These are phyloP conservation scores for Musa schizocarpa DNA, from an alignment of 176 grass and related monocot species.

Conservation along the genomic window DNA sequence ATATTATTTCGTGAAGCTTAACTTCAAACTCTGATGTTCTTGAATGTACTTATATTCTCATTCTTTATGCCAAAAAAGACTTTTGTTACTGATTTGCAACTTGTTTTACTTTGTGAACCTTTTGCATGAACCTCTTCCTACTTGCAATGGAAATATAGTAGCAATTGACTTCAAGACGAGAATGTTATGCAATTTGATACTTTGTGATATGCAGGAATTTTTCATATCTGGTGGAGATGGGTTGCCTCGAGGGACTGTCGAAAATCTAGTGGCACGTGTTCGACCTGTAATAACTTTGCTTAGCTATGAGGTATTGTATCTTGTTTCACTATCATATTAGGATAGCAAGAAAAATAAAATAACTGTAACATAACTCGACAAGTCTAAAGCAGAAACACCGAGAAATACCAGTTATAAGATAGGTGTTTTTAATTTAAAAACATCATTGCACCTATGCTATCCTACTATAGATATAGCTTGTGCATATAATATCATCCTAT, in stretches of 20 bases:
- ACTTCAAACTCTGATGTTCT: background rate
- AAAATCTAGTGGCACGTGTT: slow-evolving; percentile 68
- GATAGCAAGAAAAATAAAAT: background rate
- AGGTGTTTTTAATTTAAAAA: background rate
- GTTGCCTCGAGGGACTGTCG: slow-evolving; percentile 94
- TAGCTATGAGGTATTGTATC: slow-evolving; percentile 63
- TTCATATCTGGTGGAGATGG: slow-evolving; percentile 99
- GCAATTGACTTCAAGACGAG: too few species aligned
- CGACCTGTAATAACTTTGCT: slow-evolving; percentile 85
- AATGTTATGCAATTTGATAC: background rate
- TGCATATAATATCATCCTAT: background rate
- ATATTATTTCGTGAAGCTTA: background rate
- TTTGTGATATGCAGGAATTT: slow-evolving; percentile 61
- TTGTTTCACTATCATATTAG: background rate
- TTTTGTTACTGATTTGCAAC: too few species aligned
- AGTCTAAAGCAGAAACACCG: background rate
- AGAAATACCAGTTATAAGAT: background rate
- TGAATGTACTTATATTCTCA: too few species aligned
- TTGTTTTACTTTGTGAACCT: too few species aligned
- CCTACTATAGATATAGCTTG: background rate
- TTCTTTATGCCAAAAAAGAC: too few species aligned
- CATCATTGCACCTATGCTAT: background rate
- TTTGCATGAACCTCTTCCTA: too few species aligned
- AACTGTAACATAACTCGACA: background rate
- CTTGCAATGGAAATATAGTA: too few species aligned